Evolutionary conservation across 345 rosid species (phyloP).

Genomic region (Lumnitzera racemosa): DNA sequence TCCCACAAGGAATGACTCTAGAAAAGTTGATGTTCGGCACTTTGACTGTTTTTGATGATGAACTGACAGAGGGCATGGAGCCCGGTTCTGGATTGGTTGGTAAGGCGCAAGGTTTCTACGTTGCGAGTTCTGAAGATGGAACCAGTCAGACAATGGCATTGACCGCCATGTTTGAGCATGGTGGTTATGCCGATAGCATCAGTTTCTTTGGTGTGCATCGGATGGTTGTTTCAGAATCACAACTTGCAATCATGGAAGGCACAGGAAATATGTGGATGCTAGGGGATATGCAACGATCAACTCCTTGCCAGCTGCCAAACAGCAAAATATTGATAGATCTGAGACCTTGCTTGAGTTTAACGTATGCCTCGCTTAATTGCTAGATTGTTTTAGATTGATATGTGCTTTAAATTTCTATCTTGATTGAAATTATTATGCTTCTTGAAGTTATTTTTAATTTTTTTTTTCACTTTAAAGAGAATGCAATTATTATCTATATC

Average conservation of each 20-base stretch:
- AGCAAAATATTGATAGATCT: constrained; percentile 56
- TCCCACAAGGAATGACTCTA: constrained; percentile 40
- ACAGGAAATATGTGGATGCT: constrained; percentile 74
- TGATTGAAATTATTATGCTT: background rate
- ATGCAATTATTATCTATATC: too few species aligned
- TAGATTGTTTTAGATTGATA: background rate
- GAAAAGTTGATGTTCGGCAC: constrained; percentile 82
- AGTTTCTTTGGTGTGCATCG: constrained; percentile 75
- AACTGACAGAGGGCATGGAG: constrained; percentile 63
- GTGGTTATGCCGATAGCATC: constrained; percentile 65
- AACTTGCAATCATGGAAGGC: constrained; percentile 81
- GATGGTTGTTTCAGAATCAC: constrained; percentile 69
- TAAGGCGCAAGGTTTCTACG: constrained; percentile 81
- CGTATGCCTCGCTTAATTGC: constrained; percentile 43
- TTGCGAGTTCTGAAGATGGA: constrained; percentile 74
- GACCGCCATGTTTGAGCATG: constrained; percentile 64
- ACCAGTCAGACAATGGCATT: constrained; percentile 72
- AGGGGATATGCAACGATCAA: constrained; percentile 62
- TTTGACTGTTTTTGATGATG: constrained; percentile 72
- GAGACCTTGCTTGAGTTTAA: constrained; percentile 58
- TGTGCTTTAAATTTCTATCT: background rate
- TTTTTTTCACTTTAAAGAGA: too few species aligned
- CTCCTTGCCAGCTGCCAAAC: constrained; percentile 45
- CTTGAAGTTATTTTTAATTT: too few species aligned
- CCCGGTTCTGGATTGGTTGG: constrained; percentile 62